phyloP scores from a whole-genome alignment of 1,139 yeast genomes.

The Pichia sp. region DNA sequence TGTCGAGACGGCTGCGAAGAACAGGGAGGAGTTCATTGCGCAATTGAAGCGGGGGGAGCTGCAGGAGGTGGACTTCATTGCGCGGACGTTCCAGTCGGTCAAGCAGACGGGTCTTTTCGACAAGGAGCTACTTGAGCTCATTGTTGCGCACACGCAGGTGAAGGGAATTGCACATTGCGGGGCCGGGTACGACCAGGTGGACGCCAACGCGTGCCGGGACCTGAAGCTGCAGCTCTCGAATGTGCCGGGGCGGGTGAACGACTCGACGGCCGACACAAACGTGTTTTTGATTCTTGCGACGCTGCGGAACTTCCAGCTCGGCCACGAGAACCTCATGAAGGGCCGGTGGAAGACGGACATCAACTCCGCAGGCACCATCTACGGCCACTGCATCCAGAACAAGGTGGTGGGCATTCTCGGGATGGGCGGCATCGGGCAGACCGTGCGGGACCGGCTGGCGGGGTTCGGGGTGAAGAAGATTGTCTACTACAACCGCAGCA shows the following conservation, averaged over 20 bases:
- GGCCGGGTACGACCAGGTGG: constrained; percentile 90
- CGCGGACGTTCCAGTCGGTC: constrained; percentile 34
- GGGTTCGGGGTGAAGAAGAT: constrained; percentile 63
- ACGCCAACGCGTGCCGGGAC: constrained; percentile 47
- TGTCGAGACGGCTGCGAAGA: constrained; percentile 27
- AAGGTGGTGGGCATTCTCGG: constrained; percentile 70
- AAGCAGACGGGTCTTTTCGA: constrained; percentile 68
- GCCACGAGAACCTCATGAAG: constrained; percentile 43
- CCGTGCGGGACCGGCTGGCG: constrained; percentile 58
- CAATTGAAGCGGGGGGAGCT: constrained; percentile 49
- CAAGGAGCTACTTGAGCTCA: constrained; percentile 54
- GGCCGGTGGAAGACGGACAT: constrained; percentile 53
- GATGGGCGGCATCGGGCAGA: constrained; percentile 78
- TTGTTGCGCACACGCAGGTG: constrained; percentile 51
- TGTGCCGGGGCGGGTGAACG: constrained; percentile 68
- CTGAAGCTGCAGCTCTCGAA: constrained; percentile 60
- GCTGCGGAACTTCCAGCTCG: constrained; percentile 55
- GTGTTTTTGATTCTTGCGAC: constrained; percentile 62
- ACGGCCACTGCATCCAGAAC: constrained; percentile 58
- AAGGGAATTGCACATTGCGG: constrained; percentile 74
- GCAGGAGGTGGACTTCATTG: constrained; percentile 43
- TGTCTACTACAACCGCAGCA: constrained; percentile 59
- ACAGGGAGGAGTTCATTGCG: constrained; percentile 46
- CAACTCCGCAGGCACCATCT: constrained; percentile 42
- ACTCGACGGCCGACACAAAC: constrained; percentile 79